Conservation (phyloP, 2,329 filamentous ascomycete genomes). For the Fusarium agapanthi region DNA sequence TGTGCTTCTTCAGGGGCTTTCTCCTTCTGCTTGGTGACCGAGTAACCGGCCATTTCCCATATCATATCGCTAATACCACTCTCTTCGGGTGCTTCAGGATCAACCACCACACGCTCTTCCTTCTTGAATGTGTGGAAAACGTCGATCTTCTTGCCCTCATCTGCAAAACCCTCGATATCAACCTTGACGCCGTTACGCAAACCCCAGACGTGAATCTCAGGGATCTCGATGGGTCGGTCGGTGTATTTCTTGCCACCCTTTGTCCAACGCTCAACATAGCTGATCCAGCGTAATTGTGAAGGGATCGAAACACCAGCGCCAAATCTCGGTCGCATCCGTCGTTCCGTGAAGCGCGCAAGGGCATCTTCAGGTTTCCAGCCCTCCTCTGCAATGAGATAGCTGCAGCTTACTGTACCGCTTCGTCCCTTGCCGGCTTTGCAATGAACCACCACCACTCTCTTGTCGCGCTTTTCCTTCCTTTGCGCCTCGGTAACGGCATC, state of each 20-base stretch:
- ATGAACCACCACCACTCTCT: constrained; percentile 86
- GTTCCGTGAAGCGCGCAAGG: constrained; percentile 72
- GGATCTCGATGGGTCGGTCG: constrained; percentile 82
- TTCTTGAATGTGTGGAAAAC: constrained; percentile 81
- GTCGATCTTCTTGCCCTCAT: constrained; percentile 90
- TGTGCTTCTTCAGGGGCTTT: constrained; percentile 51
- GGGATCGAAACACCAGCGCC: constrained; percentile 92
- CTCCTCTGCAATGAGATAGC: constrained; percentile 90
- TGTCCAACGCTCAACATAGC: constrained; percentile 90
- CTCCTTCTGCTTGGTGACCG: constrained; percentile 41
- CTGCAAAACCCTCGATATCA: constrained; percentile 81
- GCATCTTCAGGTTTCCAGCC: constrained; percentile 65
- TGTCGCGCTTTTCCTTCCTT: constrained; percentile 48
- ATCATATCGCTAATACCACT: constrained; percentile 60
- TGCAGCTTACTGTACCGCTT: constrained; percentile 87
- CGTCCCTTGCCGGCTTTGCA: constrained; percentile 97
- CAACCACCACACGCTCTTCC: constrained; percentile 75
- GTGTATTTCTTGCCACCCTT: constrained; percentile 78
- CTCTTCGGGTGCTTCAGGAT: constrained; percentile 62
- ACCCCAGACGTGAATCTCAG: constrained; percentile 92
- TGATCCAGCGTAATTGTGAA: constrained; percentile 87
- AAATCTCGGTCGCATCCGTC: constrained; percentile 89
- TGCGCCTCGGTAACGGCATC: constrained; percentile 35
- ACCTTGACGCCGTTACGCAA: constrained; percentile 88
- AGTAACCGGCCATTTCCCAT: constrained; percentile 60